Evolutionary conservation across 768 basidiomycete species (phyloP), one percentile per base, ranked within the genome.

Genomic region (Leccinum obscurum): DNA sequence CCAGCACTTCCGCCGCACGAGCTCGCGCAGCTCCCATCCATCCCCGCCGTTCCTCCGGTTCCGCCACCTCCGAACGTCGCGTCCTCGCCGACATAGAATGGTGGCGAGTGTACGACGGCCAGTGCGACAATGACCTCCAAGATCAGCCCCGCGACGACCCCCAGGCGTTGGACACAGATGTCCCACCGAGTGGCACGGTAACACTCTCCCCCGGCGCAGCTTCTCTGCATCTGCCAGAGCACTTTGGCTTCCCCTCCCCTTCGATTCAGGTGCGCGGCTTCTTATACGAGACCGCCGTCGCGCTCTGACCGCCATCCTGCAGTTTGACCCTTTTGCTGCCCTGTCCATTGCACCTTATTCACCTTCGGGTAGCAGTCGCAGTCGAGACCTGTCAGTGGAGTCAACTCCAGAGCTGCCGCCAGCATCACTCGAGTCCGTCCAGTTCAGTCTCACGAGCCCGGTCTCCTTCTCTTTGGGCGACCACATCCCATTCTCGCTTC

Each of bases 11-110:
- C 56, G 74, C 78, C 34, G 76, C 76, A 24, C 75, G 79, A 59
- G 76, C 70, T 15, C 73, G 83, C 46, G 75, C 82, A 59, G 62
- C 61, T 34, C 65, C 63, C 53, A 72, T 69, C 35, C 70, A 69
- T 56, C 73, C 76, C 8, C 83, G 88, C 69, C 85, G 90, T 61
- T 83, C 88, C 13, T 85, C 86, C 22, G 87, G 84, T 62, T 89
- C 89, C 66, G 86, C 89, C 69, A 83, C 83, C 37, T 73, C 71
- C 65, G 78, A 73, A 64, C 82, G 91, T 70, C 82, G 89, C 66
- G 89, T 93, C 66, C 81, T 93, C 62, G 90, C 89, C 35, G 91
- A 93, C 78, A 88, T 93, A 69, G 90, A 92, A 72, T 93, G 91
- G 90, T 92, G 90, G 90, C 83, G 80, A 67, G 90, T 92, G 65